Evolutionary conservation across 2,329 filamentous ascomycete genomes (phyloP).

Genomic region (Fusarium robinianum): DNA sequence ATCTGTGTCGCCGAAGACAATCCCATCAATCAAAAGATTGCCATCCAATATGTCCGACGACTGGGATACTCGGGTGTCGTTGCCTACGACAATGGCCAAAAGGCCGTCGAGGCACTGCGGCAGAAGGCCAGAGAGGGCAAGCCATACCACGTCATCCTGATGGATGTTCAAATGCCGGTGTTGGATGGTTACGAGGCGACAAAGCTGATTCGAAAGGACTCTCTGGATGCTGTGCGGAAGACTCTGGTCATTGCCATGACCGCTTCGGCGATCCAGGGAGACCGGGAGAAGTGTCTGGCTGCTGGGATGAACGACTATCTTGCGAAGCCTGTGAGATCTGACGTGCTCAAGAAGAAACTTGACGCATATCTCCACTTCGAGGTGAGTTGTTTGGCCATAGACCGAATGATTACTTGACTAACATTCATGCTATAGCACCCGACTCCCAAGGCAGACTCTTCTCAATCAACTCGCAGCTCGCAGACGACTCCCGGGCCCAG

Average conservation of each 20-base stretch:
- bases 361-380: slow-evolving; percentile 56
- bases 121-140: slow-evolving; percentile 69
- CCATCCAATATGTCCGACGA: slow-evolving; percentile 85
- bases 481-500: slow-evolving; percentile 10
- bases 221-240: slow-evolving; percentile 74
- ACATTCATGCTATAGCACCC: slow-evolving; percentile 19
- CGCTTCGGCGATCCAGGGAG: slow-evolving; percentile 89
- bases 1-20: slow-evolving; percentile 97
- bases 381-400: slow-evolving; percentile 26
- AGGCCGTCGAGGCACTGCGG: slow-evolving; percentile 85
- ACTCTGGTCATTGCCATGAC: slow-evolving; percentile 98
- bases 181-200: slow-evolving; percentile 93
- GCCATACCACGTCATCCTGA: slow-evolving; percentile 88
- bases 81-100: slow-evolving; percentile 86
- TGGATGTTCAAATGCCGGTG: slow-evolving; percentile 97
- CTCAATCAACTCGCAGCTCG: slow-evolving; percentile 11
- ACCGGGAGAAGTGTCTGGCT: slow-evolving; percentile 92
- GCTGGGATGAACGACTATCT: slow-evolving; percentile 98
- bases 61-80: slow-evolving; percentile 81
- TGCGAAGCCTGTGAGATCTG: slow-evolving; percentile 90
- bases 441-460: slow-evolving; percentile 14
- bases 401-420: slow-evolving; percentile 1
- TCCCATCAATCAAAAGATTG: slow-evolving; percentile 91
- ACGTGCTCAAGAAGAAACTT: slow-evolving; percentile 83
- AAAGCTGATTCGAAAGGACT: slow-evolving; percentile 76